Percentiles rank a stretch among this genome's conserved stretches.
Evolutionary conservation across 768 basidiomycete genomes (phyloP).

Genomic region (Austroboletus festivus): DNA sequence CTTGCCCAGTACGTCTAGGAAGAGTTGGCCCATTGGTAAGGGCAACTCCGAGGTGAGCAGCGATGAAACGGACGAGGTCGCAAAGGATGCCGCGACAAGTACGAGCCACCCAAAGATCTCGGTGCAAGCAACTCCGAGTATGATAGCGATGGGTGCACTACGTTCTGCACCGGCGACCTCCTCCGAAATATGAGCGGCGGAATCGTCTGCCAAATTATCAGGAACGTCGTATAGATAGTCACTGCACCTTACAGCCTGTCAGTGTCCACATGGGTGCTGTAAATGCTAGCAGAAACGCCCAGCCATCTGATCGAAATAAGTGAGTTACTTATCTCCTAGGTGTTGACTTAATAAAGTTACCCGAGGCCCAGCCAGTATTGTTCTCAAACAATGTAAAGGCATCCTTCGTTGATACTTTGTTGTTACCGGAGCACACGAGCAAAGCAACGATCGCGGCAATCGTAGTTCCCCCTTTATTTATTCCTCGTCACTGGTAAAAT

Average conservation of each 20-base stretch:
- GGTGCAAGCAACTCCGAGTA: slow-evolving; percentile 59
- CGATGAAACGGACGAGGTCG: slow-evolving; percentile 50
- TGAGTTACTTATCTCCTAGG: slow-evolving; percentile 34
- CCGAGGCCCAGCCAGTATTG: slow-evolving; percentile 55
- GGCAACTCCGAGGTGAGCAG: slow-evolving; percentile 50
- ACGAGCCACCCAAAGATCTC: slow-evolving; percentile 65
- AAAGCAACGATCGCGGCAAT: slow-evolving; percentile 60
- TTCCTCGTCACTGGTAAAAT: not conserved
- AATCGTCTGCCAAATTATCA: slow-evolving; percentile 50
- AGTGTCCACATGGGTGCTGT: slow-evolving; percentile 79
- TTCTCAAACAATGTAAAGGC: slow-evolving; percentile 72
- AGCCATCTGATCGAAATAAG: slow-evolving; percentile 48
- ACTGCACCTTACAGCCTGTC: slow-evolving; percentile 56
- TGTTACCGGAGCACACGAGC: slow-evolving; percentile 52
- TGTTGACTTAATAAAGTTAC: no score
- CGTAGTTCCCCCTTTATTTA: slow-evolving; percentile 55
- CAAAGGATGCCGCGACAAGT: slow-evolving; percentile 63
- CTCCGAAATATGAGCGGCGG: slow-evolving; percentile 73
- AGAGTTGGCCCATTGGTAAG: slow-evolving; percentile 71
- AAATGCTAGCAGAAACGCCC: slow-evolving; percentile 72
- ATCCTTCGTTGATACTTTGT: slow-evolving; percentile 62
- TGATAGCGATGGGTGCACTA: slow-evolving; percentile 67
- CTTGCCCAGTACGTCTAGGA: slow-evolving; percentile 62
- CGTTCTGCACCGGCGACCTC: slow-evolving; percentile 62
- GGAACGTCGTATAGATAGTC: not conserved